Evolutionary conservation across 2,329 filamentous ascomycete genomes (phyloP), one percentile per base, ranked within the genome.

Genomic region (Clonostachys byssicola): DNA sequence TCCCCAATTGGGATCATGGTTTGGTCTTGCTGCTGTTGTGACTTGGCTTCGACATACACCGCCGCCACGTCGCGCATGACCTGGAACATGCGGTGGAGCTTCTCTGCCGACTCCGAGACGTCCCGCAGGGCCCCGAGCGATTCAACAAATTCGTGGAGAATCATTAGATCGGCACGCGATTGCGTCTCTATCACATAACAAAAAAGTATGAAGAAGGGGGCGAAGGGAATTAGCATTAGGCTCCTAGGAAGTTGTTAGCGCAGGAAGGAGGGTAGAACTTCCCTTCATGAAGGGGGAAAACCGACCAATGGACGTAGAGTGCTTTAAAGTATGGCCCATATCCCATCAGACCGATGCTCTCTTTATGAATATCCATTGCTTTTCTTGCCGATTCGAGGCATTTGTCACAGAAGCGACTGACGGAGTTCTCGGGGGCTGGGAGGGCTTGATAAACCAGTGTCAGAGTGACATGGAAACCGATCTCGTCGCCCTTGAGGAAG

Each of bases 31-130:
- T 68, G 65, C 43, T 78, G 72, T 52, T 70, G 65, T 16, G 67
- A 65, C 56, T 82, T 84, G 23, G 81, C 77, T 55, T 85, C 77
- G 6, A 85, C 69, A 52, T 86, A 87, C 5, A 85, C 64, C 41
- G 70, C 70, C 7, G 83, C 81, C 6, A 86, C 79, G 47, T 78
- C 78, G 50, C 74, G 73, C 59, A 87, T 80, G 23, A 86, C 73
- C 35, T 76, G 72, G 53, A 79, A 85, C 30, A 87, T 71, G n/a
- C 74, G 76, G 55, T 82, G 77, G 12, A 87, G 68, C 55, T 81
- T 82, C 30, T 77, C 72, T 18, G 82, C 73, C 3, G 78, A 75
- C 55, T 84, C 77, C 2, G 81, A 85, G 3, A 75, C 65, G 5
- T 69, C 67, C 42, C 71, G 70, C 4, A 73, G 70, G 0, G 72